phyloP scores from a whole-genome alignment of 2,329 filamentous ascomycete genomes.

The Aspergillus glaucus region DNA sequence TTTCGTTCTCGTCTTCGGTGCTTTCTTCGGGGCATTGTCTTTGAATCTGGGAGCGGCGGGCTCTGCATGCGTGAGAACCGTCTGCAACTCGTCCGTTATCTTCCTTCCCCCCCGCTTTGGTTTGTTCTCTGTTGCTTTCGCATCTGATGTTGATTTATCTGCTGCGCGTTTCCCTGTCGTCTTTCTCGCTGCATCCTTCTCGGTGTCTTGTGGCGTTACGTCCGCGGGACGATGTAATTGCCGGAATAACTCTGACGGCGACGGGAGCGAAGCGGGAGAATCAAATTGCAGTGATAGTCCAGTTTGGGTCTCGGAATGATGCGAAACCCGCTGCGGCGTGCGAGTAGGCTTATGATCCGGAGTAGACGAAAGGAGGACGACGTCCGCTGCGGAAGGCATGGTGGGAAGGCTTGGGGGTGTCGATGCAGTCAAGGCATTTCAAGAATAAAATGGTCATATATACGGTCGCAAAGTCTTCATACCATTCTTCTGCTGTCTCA shows the following conservation, averaged over 20 bases:
- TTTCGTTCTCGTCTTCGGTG: constrained; percentile 17
- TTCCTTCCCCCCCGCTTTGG: constrained; percentile 11
- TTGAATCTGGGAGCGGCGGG: constrained; percentile 6
- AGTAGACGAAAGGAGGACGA: constrained; percentile 38
- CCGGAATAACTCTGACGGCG: constrained; percentile 20
- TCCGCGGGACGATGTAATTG: constrained; percentile 17
- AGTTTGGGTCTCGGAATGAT: constrained; percentile 9
- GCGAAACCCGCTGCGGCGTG: constrained; percentile 23
- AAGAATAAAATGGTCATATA: background rate
- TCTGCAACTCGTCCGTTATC: constrained; percentile 5
- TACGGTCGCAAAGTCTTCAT: background rate
- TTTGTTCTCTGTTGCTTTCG: constrained; percentile 6
- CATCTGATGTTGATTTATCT: constrained; percentile 3
- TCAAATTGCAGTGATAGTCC: constrained; percentile 10
- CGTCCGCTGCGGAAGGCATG: constrained; percentile 33
- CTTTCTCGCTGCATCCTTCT: constrained; percentile 8
- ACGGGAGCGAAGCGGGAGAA: constrained; percentile 21
- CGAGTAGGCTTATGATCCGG: constrained; percentile 26
- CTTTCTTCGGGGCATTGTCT: constrained; percentile 14
- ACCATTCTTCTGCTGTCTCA: background rate
- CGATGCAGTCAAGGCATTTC: background rate
- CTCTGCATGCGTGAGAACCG: background rate
- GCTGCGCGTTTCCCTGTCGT: constrained; percentile 8
- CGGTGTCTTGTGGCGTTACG: background rate
- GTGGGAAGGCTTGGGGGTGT: constrained; percentile 9